A percentile compares a stretch with the other conserved stretches of the same genome.
Conservation (phyloP, 179 eudicot species). For the Actinidia chinensis region DNA sequence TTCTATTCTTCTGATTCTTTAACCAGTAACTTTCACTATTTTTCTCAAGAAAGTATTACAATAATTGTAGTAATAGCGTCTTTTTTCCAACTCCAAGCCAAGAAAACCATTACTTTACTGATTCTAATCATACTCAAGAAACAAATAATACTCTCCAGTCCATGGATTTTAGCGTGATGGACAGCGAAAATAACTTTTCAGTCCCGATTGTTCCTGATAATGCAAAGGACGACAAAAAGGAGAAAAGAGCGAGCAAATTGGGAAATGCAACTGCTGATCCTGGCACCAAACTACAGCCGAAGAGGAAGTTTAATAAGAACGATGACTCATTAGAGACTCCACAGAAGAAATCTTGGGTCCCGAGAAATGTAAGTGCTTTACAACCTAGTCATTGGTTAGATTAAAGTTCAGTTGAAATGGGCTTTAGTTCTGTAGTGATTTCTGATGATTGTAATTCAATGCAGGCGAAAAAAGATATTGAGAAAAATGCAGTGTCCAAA, state of each 20-base stretch:
- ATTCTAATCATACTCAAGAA: slow-evolving; percentile 19
- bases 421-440: not conserved
- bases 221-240: slow-evolving; percentile 28
- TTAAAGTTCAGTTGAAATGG: not conserved
- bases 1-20: slow-evolving; percentile 12
- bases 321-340: slow-evolving; percentile 19
- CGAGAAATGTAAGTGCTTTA: slow-evolving; percentile 43
- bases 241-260: slow-evolving; percentile 9
- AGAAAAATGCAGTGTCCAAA: slow-evolving; percentile 28
- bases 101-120: slow-evolving; percentile 19
- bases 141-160: slow-evolving; percentile 21
- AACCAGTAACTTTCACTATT: slow-evolving; percentile 18
- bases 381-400: not conserved
- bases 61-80: slow-evolving; percentile 8
- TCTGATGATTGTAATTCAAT: not conserved
- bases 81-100: slow-evolving; percentile 22
- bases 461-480: slow-evolving; percentile 42
- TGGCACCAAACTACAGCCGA: slow-evolving; percentile 27
- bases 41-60: slow-evolving; percentile 38
- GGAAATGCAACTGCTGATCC: slow-evolving; percentile 22
- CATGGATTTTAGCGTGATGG: slow-evolving; percentile 18
- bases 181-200: slow-evolving; percentile 15
- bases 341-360: slow-evolving; percentile 52
- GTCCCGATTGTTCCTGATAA: slow-evolving; percentile 28
- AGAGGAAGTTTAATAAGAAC: slow-evolving; percentile 35